Base-by-base conservation (phyloP, 2,329 filamentous ascomycete species). In the Aschersonia sp. region DNA sequence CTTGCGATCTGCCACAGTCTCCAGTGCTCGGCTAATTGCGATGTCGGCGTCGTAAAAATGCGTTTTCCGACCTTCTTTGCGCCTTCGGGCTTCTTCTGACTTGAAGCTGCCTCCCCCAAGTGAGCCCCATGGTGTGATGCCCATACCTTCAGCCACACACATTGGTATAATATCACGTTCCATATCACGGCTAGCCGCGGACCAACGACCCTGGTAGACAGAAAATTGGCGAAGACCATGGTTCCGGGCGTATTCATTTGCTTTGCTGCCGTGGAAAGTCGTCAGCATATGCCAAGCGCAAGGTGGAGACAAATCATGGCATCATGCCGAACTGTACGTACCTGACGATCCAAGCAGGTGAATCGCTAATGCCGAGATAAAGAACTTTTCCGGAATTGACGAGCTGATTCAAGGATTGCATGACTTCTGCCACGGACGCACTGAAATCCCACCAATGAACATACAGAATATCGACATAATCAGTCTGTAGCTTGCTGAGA, bases 221-320 rank as follows among this genome's bases (percentile, higher is more conserved):
- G 69, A 74, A 65, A 89, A 89, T 40, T 75, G 80, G 1, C 78
- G 76, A 31, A 87, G 70, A n/a, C 80, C 82, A 52, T 87, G 76
- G 52, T 77, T 73, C 42, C 80, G 74, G 5, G 85, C 85, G 57
- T 88, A 82, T 58, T 80, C 73, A 47, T 83, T 84, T 12, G 77
- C 77, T 57, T 79, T 80, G 56, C 71, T 73, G 31, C 4, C 31
- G 30, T 12, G 5, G 29, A 40, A 9, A 5, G 5, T 47, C 40
- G 20, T 42, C 40, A 42, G 40, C 40, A 6, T 5, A 20, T 6
- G 20, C 20, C 10, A 9, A 29, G 10, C 40, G 40, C 5, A 29
- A 9, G 10, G 20, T 2, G 40, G 10, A 42, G 7, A 12, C 2
- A n/a, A 12, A 40, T 7, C 35, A 40, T 40, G 7, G 12, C 35